These are phyloP conservation scores for Geotrichum citri-aurantii DNA, from an alignment of 1,139 yeast genomes.

Conservation along the genomic window DNA sequence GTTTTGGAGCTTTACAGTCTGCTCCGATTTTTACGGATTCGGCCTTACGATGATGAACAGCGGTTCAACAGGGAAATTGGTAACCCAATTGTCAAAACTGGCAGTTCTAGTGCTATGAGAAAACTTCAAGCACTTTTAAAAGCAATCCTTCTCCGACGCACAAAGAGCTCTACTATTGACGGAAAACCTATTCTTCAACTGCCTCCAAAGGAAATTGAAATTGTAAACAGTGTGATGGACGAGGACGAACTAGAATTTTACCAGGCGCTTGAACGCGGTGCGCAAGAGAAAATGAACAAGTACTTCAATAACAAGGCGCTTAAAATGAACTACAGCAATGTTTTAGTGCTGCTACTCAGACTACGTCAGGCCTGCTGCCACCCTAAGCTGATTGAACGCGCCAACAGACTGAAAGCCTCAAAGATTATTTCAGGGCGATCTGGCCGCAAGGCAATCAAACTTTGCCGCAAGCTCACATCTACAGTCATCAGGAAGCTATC, in stretches of 20 bases:
- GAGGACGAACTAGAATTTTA: constrained; percentile 55
- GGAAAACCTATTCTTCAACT: constrained; percentile 66
- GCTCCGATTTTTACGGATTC: constrained; percentile 62
- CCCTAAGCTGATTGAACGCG: constrained; percentile 64
- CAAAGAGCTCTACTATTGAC: constrained; percentile 68
- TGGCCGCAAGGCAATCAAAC: constrained; percentile 21
- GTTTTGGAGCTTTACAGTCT: constrained; percentile 77
- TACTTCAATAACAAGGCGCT: constrained; percentile 39
- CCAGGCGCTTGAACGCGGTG: constrained; percentile 49
- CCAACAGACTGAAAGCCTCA: constrained; percentile 32
- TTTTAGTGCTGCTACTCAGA: constrained; percentile 68
- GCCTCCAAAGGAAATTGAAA: constrained; percentile 56
- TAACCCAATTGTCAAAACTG: constrained; percentile 46
- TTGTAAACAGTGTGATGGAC: constrained; percentile 47
- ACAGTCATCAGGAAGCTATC: constrained; percentile 22
- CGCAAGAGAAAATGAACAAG: constrained; percentile 52
- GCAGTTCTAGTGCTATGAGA: constrained; percentile 43
- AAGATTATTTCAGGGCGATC: constrained; percentile 16
- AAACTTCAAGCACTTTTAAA: constrained; percentile 68
- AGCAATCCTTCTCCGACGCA: constrained; percentile 74
- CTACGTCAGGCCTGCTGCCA: constrained; percentile 92
- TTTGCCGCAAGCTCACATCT: constrained; percentile 21
- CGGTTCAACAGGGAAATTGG: constrained; percentile 57
- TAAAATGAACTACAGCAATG: constrained; percentile 45
- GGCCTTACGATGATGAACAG: constrained; percentile 44